Percentiles rank a stretch among this genome's conserved stretches.
Evolutionary conservation across 192 early-diverging fungal species (phyloP).

Genomic region (Backusella parvicylindrica): DNA sequence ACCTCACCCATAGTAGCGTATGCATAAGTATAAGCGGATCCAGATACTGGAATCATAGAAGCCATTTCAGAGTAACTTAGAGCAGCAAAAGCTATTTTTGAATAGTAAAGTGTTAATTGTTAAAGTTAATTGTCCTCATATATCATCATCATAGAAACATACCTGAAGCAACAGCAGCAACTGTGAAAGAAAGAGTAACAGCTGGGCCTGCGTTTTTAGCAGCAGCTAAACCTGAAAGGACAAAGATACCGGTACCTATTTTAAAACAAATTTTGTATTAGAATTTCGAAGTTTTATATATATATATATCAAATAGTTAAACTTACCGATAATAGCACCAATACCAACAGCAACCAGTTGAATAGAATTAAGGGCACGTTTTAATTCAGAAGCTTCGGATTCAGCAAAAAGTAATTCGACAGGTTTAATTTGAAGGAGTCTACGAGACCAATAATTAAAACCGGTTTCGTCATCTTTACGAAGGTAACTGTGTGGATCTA

Average conservation of each 20-base stretch:
- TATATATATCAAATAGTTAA: not conserved
- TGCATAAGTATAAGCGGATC: constrained; percentile 84
- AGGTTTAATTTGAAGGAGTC: constrained; percentile 27
- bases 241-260: constrained; percentile 32
- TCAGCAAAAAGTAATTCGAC: constrained; percentile 25
- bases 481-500: constrained; percentile 26
- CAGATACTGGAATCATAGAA: constrained; percentile 82
- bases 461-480: constrained; percentile 13
- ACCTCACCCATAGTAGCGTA: constrained; percentile 85
- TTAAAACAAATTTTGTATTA: not conserved
- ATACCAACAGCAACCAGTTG: constrained; percentile 29
- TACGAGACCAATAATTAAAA: constrained; percentile 12
- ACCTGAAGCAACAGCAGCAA: constrained; percentile 69
- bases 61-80: constrained; percentile 87
- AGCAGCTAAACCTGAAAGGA: constrained; percentile 64
- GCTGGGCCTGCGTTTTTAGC: constrained; percentile 78
- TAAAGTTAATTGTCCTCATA: no score
- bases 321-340: constrained; percentile 31
- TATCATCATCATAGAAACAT: not conserved
- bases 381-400: constrained; percentile 15
- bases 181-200: constrained; percentile 75
- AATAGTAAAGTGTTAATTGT: not conserved
- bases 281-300: not conserved
- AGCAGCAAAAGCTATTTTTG: constrained; percentile 52
- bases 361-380: constrained; percentile 5